These are phyloP conservation scores for Fistulinella prunicolor DNA, from an alignment of 768 basidiomycete species.

Conservation along the genomic window DNA sequence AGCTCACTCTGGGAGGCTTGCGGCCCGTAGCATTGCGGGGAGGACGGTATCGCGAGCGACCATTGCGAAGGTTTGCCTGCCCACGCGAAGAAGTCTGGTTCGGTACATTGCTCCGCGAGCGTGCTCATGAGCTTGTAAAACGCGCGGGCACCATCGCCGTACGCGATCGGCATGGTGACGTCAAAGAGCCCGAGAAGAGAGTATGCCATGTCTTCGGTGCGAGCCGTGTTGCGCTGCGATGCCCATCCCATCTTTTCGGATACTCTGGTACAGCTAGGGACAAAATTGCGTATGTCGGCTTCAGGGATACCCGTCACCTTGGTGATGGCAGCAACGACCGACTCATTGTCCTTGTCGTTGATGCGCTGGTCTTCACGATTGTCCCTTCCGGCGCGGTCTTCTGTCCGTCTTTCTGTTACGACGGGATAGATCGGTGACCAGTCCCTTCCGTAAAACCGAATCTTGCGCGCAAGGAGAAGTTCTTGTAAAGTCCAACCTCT, in stretches of 20 bases:
- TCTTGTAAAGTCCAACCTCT: slow-evolving; percentile 25
- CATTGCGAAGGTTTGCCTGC: slow-evolving; percentile 20
- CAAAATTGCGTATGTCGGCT: slow-evolving; percentile 20
- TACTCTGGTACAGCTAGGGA: slow-evolving; percentile 16
- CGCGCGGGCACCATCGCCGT: slow-evolving; percentile 23
- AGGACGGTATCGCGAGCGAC: slow-evolving; percentile 24
- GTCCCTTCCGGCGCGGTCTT: slow-evolving; percentile 8
- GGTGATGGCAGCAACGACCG: slow-evolving; percentile 12
- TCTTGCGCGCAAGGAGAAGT: slow-evolving; percentile 21
- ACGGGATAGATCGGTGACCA: slow-evolving; percentile 23
- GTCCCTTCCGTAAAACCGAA: slow-evolving; percentile 24
- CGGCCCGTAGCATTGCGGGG: slow-evolving; percentile 16
- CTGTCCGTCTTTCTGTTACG: slow-evolving; percentile 13
- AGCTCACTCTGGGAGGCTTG: slow-evolving; percentile 12
- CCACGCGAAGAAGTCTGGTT: slow-evolving; percentile 25
- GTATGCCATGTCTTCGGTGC: slow-evolving; percentile 24
- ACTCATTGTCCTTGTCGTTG: slow-evolving; percentile 24
- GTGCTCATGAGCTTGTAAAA: slow-evolving; percentile 21
- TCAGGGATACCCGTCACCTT: slow-evolving; percentile 22
- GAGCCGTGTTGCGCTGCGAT: slow-evolving; percentile 21
- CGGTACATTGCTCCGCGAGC: slow-evolving; percentile 15
- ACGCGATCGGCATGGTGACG: slow-evolving; percentile 19
- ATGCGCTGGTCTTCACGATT: slow-evolving; percentile 13
- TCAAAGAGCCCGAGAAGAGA: slow-evolving; percentile 25
- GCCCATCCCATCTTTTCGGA: slow-evolving; percentile 27